Conservation (phyloP, 2,329 filamentous ascomycete species). For the Colletotrichum abscissum region DNA sequence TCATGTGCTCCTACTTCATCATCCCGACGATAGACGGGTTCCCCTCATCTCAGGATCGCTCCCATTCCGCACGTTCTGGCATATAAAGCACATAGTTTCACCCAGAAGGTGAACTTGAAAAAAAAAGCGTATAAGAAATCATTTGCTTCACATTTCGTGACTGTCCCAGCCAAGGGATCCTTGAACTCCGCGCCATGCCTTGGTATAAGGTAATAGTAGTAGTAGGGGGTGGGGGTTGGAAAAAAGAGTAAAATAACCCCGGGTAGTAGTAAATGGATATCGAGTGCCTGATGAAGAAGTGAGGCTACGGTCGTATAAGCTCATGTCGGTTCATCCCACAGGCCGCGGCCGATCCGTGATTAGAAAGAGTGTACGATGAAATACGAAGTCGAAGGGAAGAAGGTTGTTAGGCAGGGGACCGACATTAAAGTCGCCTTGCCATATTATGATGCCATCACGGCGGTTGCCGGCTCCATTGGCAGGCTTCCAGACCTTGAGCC, state of each 20-base stretch:
- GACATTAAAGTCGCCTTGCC: neutral
- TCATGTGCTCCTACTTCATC: neutral
- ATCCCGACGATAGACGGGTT: neutral
- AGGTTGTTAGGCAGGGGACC: neutral
- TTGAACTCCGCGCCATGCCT: conserved; percentile 38
- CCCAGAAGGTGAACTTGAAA: neutral
- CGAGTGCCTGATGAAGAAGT: conserved; percentile 24
- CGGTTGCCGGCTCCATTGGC: conserved; percentile 31
- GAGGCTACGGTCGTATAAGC: conserved; percentile 27
- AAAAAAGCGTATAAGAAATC: conserved; percentile 1
- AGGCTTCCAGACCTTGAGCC: conserved; percentile 22
- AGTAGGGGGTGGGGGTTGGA: neutral
- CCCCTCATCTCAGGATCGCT: neutral
- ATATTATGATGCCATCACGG: conserved; percentile 27
- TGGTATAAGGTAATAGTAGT: conserved; percentile 34
- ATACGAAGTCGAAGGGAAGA: conserved; percentile 23
- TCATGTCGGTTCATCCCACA: conserved; percentile 25
- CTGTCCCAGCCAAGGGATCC: conserved; percentile 20
- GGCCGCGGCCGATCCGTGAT: conserved; percentile 17
- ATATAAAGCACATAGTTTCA: neutral
- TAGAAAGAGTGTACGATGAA: conserved; percentile 33
- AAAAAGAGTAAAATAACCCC: conserved; percentile 13
- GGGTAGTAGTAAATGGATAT: conserved; percentile 33
- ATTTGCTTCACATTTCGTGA: conserved; percentile 29
- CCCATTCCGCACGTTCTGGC: neutral